These are phyloP conservation scores for Alternaria sp. DNA, from an alignment of 2,329 filamentous ascomycete genomes.

Conservation along the genomic window DNA sequence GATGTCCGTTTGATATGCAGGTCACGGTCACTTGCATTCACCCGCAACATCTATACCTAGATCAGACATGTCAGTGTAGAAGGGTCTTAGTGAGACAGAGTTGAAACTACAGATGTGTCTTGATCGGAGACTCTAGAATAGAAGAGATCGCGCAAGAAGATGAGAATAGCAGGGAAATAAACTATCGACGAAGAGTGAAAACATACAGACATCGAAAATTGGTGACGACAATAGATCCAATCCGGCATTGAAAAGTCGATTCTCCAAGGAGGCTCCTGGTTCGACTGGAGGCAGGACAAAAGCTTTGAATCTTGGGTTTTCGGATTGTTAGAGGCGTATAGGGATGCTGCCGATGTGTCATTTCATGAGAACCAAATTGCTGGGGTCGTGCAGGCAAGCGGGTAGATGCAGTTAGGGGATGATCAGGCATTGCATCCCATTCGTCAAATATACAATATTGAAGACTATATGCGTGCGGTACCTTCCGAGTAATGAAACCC, in stretches of 20 bases:
- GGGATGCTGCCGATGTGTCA: constrained; percentile 12
- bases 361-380: background rate
- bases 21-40: constrained; percentile 1
- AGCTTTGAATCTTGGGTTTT: background rate
- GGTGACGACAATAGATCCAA: background rate
- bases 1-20: constrained; percentile 12
- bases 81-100: background rate
- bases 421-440: background rate
- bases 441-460: background rate
- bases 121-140: background rate
- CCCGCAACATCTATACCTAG: background rate
- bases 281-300: background rate
- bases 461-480: background rate
- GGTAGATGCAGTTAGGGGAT: constrained; percentile 3
- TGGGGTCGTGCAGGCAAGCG: constrained; percentile 20
- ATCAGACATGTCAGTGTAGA: background rate
- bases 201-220: background rate
- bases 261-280: background rate
- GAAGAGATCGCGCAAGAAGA: background rate
- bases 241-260: background rate
- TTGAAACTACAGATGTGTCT: background rate
- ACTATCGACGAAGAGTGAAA: background rate
- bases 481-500: constrained; percentile 4
- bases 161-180: background rate
- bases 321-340: background rate